These are phyloP conservation scores for Boletus vinaceobasis DNA, from an alignment of 768 basidiomycete species.

Conservation along the genomic window DNA sequence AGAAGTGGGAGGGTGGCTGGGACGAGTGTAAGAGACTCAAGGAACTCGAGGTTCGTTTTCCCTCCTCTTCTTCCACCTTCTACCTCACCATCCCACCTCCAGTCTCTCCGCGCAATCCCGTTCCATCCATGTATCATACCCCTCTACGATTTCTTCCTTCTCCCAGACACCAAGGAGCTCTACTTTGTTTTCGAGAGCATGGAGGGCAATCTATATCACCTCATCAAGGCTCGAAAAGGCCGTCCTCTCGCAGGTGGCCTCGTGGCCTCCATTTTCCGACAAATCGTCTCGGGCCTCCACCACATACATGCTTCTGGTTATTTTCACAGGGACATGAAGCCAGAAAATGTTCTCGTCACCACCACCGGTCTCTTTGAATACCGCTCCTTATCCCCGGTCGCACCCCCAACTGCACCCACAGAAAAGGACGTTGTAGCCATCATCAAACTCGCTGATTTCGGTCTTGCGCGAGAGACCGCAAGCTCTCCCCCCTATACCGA, in stretches of 20 bases:
- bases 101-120: constrained; percentile 94
- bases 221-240: constrained; percentile 95
- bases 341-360: constrained; percentile 97
- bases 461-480: constrained; percentile 85
- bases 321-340: constrained; percentile 99
- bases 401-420: constrained; percentile 57
- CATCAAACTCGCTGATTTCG: constrained; percentile 98
- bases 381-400: constrained; percentile 68
- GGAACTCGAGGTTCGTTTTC: constrained; percentile 80
- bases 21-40: constrained; percentile 93
- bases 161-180: constrained; percentile 93
- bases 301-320: constrained; percentile 93
- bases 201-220: constrained; percentile 99
- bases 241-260: constrained; percentile 95
- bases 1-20: constrained; percentile 97
- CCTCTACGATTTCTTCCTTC: constrained; percentile 97
- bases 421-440: constrained; percentile 96
- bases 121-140: constrained; percentile 98
- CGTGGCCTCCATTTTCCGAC: constrained; percentile 90
- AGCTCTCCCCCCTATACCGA: constrained; percentile 95
- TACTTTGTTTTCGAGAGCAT: constrained; percentile 99
- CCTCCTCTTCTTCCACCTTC: constrained; percentile 10
- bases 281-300: constrained; percentile 84
- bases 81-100: constrained; percentile 15
- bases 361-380: constrained; percentile 96